Evolutionary conservation across 2,329 filamentous ascomycete genomes (phyloP).

Genomic region (Colletotrichum sp.): DNA sequence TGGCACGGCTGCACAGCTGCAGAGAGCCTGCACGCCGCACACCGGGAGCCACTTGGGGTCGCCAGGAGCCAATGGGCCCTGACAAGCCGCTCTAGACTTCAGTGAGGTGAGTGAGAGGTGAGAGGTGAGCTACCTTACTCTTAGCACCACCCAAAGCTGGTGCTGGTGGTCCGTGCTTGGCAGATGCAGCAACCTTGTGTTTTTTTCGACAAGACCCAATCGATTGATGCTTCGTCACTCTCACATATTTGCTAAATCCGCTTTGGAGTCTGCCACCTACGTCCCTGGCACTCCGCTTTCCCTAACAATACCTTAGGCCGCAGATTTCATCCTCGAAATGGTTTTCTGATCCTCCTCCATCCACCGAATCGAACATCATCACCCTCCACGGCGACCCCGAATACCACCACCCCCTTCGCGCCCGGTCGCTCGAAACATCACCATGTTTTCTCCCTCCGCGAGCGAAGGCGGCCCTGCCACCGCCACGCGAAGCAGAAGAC

Average conservation of each 20-base stretch:
- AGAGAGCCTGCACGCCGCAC: not conserved
- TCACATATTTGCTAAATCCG: conserved; percentile 23
- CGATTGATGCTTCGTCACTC: conserved; percentile 27
- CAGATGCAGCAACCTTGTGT: conserved; percentile 32
- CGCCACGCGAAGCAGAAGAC: conserved; percentile 64
- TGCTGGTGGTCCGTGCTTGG: conserved; percentile 38
- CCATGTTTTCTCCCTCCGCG: conserved; percentile 66
- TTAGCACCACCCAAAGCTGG: not conserved
- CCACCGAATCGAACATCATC: conserved; percentile 4
- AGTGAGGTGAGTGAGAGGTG: not conserved
- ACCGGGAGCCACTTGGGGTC: not conserved
- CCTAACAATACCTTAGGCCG: conserved; percentile 4
- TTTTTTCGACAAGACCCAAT: conserved; percentile 35
- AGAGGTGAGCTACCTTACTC: not conserved
- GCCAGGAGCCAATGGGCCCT: not conserved
- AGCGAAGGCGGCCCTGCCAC: conserved; percentile 59
- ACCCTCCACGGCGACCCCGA: conserved; percentile 13
- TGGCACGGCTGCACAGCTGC: conserved; percentile 15
- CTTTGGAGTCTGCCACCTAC: conserved; percentile 9
- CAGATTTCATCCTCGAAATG: conserved; percentile 22
- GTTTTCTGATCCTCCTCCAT: conserved; percentile 15
- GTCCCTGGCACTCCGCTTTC: conserved; percentile 16
- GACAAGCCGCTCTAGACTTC: not conserved
- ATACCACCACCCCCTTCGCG: not conserved
- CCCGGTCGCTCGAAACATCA: conserved; percentile 22